Conservation (phyloP, 345 rosid species). For the Geranium rotundifolium region DNA sequence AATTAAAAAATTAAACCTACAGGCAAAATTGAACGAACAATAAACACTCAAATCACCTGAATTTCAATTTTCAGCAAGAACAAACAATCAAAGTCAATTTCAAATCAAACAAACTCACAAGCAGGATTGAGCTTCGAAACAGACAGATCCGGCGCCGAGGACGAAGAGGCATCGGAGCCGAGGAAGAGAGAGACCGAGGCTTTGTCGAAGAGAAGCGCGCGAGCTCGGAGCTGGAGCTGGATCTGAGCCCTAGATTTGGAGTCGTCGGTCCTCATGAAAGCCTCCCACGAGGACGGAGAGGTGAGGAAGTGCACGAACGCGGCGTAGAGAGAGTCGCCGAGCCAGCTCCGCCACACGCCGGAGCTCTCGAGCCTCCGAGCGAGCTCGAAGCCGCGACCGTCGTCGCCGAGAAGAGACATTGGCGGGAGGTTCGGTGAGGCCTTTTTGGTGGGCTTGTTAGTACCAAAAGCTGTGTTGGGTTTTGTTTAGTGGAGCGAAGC, state of each 20-base stretch:
- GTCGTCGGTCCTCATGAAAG: slow-evolving; percentile 66
- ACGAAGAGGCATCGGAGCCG: slow-evolving; percentile 19
- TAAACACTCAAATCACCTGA: no score
- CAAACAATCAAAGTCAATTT: background rate
- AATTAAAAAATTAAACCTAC: slow-evolving; percentile 14
- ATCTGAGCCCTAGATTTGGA: slow-evolving; percentile 66
- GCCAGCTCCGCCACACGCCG: slow-evolving; percentile 85
- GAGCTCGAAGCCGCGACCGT: slow-evolving; percentile 76
- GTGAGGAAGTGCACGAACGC: slow-evolving; percentile 44
- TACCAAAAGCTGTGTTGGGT: no score
- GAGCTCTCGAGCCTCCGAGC: slow-evolving; percentile 58
- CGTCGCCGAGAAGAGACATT: slow-evolving; percentile 87
- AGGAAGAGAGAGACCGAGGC: slow-evolving; percentile 63
- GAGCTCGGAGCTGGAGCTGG: slow-evolving; percentile 80
- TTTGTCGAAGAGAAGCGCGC: slow-evolving; percentile 85
- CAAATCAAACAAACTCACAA: slow-evolving; percentile 23
- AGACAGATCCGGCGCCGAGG: slow-evolving; percentile 26
- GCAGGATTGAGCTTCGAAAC: slow-evolving; percentile 58
- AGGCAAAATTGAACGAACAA: slow-evolving; percentile 29
- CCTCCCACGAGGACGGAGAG: slow-evolving; percentile 65
- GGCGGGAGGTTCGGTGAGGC: background rate
- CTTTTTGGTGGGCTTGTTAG: background rate
- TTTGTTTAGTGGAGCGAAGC: no score
- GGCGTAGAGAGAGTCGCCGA: slow-evolving; percentile 58
- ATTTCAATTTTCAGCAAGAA: background rate